Base-by-base conservation (phyloP, 495 filamentous ascomycete species). In the Aspergillus mulundensis region DNA sequence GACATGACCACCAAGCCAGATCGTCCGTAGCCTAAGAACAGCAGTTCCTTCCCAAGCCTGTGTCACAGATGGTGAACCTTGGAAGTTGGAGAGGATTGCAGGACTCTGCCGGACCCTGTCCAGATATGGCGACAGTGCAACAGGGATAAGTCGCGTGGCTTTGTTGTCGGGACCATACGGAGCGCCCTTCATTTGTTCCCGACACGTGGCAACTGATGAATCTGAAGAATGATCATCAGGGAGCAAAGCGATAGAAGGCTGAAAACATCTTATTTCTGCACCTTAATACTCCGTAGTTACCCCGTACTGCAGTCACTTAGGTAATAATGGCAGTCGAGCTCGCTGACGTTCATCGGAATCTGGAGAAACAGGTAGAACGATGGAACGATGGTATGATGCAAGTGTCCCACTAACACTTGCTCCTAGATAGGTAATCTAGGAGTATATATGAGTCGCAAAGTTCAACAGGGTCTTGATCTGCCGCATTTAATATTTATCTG, bases 181-280 rank as follows among this genome's bases (percentile, higher is more conserved):
- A 49, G 46, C 25, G n/a, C 23, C 16, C n/a, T 46, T 47, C n/a
- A 38, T 23, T 47, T 54, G 42, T 50, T 34, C 43, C 54, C 40
- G 23, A 47, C 55, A 57, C 55, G 55, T 57, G 55, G 55, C 57
- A 58, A 38, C 38, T 45, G 48, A 57, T 53, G 55, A 51, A 30
- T 46, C 46, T n/a, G 28, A 46, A 36, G 20, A 50, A 28, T 32
- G 19, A 23, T 28, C 28, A 39, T 28, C 25, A 34, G 7, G 32
- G 7, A 36, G 32, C 7, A 14, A 36, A 15, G 32, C 8, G 12
- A 36, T 7, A 7, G 32, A 15, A 36, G 12, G 32, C 12, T 36
- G 32, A 36, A 10, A 7, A 36, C 11, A 2, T 36, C 32, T 36
- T 7, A 10, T 10, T 15, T 15, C 5, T 10, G 32, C 32, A 7